These are phyloP conservation scores for Physcomitrium patens DNA, from an alignment of 225 moss, liverwort and hornwort genomes.

Conservation along the genomic window DNA sequence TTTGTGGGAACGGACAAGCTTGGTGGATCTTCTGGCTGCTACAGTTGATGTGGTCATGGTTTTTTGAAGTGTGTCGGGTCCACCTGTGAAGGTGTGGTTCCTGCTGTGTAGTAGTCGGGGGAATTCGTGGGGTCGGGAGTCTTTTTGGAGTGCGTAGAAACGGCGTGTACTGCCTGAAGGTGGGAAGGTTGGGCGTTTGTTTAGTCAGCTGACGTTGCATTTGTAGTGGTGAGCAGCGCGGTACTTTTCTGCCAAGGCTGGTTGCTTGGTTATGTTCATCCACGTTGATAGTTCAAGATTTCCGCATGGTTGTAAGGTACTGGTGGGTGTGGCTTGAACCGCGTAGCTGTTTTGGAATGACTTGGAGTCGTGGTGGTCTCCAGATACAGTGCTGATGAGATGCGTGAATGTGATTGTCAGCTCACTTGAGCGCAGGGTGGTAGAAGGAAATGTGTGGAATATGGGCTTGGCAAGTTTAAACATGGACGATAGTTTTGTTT, in stretches of 20 bases:
- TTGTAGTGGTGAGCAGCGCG: neutral
- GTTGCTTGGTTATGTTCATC: too few relatives aligned
- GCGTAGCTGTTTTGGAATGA: too few relatives aligned
- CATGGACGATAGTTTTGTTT: neutral
- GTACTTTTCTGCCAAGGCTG: too few relatives aligned
- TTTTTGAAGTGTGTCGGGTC: neutral
- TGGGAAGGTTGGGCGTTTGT: neutral
- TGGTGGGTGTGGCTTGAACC: neutral
- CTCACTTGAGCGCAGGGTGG: neutral
- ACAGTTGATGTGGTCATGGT: neutral
- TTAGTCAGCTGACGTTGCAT: too few relatives aligned
- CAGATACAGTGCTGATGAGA: neutral
- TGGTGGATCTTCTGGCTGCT: neutral
- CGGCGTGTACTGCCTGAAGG: neutral
- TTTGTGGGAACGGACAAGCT: neutral
- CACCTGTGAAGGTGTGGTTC: neutral
- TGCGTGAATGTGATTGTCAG: neutral
- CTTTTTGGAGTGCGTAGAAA: too few relatives aligned
- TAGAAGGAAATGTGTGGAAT: neutral
- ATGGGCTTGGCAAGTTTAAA: neutral
- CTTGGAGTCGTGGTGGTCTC: neutral
- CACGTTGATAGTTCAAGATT: too few relatives aligned
- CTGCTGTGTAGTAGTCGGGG: neutral
- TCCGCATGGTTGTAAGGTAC: neutral
- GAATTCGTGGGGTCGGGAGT: neutral